Evolutionary conservation across 805 yeast genomes (phyloP).

Genomic region (Diddensiella caesifluorescens): DNA sequence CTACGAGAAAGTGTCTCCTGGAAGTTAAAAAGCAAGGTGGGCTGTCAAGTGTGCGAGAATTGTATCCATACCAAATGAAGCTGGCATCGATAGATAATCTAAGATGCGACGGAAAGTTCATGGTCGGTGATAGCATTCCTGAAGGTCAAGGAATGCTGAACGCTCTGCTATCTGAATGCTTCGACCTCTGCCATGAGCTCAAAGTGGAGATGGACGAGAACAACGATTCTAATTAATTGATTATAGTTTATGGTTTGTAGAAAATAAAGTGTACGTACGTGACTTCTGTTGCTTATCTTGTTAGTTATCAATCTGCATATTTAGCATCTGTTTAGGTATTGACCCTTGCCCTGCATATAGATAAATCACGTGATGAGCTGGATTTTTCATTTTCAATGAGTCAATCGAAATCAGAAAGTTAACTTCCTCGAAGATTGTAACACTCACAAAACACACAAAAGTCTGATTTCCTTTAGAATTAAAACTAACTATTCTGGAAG

Average conservation of each 20-base stretch:
- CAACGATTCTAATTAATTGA: constrained; percentile 27
- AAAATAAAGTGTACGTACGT: too few relatives aligned
- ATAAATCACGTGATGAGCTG: neutral
- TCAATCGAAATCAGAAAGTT: constrained; percentile 1
- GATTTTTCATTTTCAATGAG: constrained; percentile 1
- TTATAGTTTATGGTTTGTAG: too few relatives aligned
- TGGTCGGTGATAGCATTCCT: constrained; percentile 82
- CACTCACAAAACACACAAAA: neutral
- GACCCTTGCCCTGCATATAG: too few relatives aligned
- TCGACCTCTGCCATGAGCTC: constrained; percentile 86
- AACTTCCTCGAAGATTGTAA: neutral
- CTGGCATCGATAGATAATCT: constrained; percentile 82
- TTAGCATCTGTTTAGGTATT: too few relatives aligned
- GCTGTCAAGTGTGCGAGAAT: constrained; percentile 75
- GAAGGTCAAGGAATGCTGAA: constrained; percentile 97
- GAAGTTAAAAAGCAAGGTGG: constrained; percentile 95
- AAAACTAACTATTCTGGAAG: neutral
- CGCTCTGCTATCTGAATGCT: constrained; percentile 88
- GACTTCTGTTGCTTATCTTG: neutral
- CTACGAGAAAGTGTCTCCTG: constrained; percentile 82
- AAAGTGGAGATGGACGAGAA: constrained; percentile 76
- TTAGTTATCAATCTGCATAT: too few relatives aligned
- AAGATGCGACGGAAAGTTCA: constrained; percentile 87
- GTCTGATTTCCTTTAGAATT: neutral
- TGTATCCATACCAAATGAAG: constrained; percentile 94